Base-by-base conservation (phyloP, 768 basidiomycete genomes). In the Termitomyces sp. region DNA sequence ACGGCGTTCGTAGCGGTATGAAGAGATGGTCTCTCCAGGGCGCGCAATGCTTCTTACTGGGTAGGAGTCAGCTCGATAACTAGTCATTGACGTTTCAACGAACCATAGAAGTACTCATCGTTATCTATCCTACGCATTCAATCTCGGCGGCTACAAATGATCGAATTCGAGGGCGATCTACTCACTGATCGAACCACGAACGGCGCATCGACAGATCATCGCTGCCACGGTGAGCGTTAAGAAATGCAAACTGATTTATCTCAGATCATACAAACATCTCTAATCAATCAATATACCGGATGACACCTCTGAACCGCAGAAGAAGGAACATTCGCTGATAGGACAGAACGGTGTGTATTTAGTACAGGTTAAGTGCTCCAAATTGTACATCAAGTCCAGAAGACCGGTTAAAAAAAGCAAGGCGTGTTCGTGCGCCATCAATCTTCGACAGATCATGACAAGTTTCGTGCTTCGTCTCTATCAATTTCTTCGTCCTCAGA, bases 11-110 rank as follows among this genome's bases (percentile, higher is more conserved):
- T 82, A 77, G 1, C 59, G 64, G 29, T 69, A 66, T 8, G 85
- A 84, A 1, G 82, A 83, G 29, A 84, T 79, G 4, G 84, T 86
- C 67, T 86, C 78, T 31, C 84, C 84, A 1, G 84, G 82, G 35
- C 75, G 77, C 16, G 76, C 80, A 37, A 86, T 79, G 50, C 75
- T 68, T 38, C 75, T 69, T 14, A 86, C 85, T 85, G 51, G 9
- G 48, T 25, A 31, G 5, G 32, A 21, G 2, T 48, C 2, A 16
- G 34, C 37, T 31, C 37, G 25, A 12, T 50, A 53, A 25, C 41
- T 17, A 14, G 17, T 43, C 10, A 32, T 40, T 23, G 47, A 10
- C 23, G 38, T 7, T 29, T 40, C 8, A 23, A 54, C 72, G 45
- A 32, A 79, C 83, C 82, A 64, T 80, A 71, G 61, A 83, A 84